These are phyloP conservation scores for Coccomyxa subellipsoidea DNA, from an alignment of 163 green algal genomes.

Conservation along the genomic window DNA sequence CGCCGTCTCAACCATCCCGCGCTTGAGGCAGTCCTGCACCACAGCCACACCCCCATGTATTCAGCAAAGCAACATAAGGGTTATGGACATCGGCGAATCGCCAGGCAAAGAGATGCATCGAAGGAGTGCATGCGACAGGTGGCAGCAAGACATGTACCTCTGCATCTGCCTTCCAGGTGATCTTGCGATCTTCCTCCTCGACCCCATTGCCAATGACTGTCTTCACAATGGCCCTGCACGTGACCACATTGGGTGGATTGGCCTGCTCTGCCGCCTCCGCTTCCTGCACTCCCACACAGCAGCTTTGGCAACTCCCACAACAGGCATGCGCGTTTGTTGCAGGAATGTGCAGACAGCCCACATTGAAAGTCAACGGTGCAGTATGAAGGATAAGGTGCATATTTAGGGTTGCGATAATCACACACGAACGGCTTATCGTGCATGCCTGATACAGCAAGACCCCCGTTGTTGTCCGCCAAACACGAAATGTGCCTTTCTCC, in stretches of 20 bases:
- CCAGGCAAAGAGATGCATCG: too few relatives aligned
- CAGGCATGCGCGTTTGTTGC: too few relatives aligned
- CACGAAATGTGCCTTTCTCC: slow-evolving; percentile 12
- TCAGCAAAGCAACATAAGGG: neutral
- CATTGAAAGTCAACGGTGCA: too few relatives aligned
- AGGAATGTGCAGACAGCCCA: too few relatives aligned
- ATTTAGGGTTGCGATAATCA: slow-evolving; percentile 7
- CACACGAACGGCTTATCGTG: neutral
- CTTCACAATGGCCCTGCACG: slow-evolving; percentile 79
- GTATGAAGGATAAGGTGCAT: too few relatives aligned
- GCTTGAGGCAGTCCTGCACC: slow-evolving; percentile 43
- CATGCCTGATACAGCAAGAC: slow-evolving; percentile 3
- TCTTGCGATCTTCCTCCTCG: slow-evolving; percentile 86
- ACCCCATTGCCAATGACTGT: slow-evolving; percentile 77
- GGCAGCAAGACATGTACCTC: slow-evolving; percentile 21
- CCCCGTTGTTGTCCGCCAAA: slow-evolving; percentile 3
- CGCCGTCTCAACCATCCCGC: slow-evolving; percentile 79
- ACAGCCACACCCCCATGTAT: neutral
- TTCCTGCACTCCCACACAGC: slow-evolving; percentile 47
- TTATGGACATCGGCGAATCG: neutral
- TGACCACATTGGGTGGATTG: slow-evolving; percentile 62
- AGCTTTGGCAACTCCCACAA: too few relatives aligned
- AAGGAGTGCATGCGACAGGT: too few relatives aligned
- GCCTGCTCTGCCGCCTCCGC: slow-evolving; percentile 85
- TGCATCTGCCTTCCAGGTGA: slow-evolving; percentile 89